Base-by-base conservation (phyloP, 2,329 filamentous ascomycete genomes). In the Verticillium alfalfae region DNA sequence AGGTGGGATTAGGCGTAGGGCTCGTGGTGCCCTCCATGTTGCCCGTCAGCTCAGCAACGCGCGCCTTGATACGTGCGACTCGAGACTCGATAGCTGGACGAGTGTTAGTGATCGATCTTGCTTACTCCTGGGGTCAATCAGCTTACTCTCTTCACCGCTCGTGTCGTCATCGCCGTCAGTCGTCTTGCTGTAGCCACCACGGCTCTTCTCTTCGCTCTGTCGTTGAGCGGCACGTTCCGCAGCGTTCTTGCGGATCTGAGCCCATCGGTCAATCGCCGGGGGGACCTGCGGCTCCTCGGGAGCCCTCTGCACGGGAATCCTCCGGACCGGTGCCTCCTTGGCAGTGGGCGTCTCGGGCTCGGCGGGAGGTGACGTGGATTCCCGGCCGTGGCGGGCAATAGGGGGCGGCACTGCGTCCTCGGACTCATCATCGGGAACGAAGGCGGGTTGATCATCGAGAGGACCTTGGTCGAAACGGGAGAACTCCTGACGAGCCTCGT, bases 1-100 rank as follows among this genome's bases (percentile, higher is more conserved):
- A 18, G 45, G 18, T 31, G n/a, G 45, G 45, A 52, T 70, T 69
- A 58, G 67, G 70, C 62, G 69, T 73, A 34, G 82, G 78, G 7
- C 71, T 73, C 49, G 69, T 71, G 38, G 74, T 74, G 54, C 77
- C 80, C 70, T 94, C 90, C 84, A 91, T 91, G 75, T 91, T 91
- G 69, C 90, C 90, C 2, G 95, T 99, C 69, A 99, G 79, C 75
- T 97, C 93, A 59, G 95, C 95, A 62, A 99, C 95, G 65, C 95
- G 89, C 63, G 95, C 95, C 79, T 97, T 98, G 84, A 99, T 99
- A 66, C 95, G 91, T 57, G 95, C 95, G 63, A 98, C 95, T 67
- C 95, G 91, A 57, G 93, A 93, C 76, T 99, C 95, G 70, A 98
- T 98, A 39, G 93, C 92, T 96, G 67, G n/a, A 60, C 31, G 13